These are phyloP conservation scores for Populus pruinosa DNA, from an alignment of 345 rosid species.

Conservation along the genomic window DNA sequence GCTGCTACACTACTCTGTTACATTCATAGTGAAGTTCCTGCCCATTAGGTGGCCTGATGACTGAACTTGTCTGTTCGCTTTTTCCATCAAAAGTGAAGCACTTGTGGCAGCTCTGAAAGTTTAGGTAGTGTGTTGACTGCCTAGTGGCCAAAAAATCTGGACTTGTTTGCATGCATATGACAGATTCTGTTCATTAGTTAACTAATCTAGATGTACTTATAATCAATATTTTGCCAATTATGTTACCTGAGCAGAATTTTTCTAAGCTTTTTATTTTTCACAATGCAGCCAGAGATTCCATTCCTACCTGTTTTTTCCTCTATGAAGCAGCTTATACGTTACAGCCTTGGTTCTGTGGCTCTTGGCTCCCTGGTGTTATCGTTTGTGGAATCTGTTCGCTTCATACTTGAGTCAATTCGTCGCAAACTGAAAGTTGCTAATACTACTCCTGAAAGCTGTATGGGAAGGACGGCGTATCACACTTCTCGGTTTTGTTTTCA, in stretches of 20 bases:
- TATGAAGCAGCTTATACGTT: slow-evolving; percentile 80
- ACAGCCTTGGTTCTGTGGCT: slow-evolving; percentile 90
- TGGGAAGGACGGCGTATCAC: slow-evolving; percentile 51
- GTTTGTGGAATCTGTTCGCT: slow-evolving; percentile 86
- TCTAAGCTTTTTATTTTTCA: slow-evolving; percentile 3
- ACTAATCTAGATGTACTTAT: not conserved
- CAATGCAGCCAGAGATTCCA: slow-evolving; percentile 81
- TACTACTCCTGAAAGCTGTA: slow-evolving; percentile 57
- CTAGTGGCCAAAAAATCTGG: too few relatives aligned
- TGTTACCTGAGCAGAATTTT: not conserved
- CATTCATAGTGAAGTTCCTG: too few relatives aligned
- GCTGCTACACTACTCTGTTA: too few relatives aligned
- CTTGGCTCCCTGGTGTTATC: slow-evolving; percentile 86
- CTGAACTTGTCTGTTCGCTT: too few relatives aligned
- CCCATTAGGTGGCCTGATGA: too few relatives aligned
- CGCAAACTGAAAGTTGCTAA: slow-evolving; percentile 60
- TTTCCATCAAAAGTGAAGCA: too few relatives aligned
- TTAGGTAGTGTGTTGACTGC: too few relatives aligned
- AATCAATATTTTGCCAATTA: not conserved
- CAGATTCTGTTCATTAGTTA: too few relatives aligned
- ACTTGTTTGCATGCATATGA: too few relatives aligned
- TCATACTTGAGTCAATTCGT: slow-evolving; percentile 85
- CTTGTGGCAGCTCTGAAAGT: too few relatives aligned
- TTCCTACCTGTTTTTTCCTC: slow-evolving; percentile 94
- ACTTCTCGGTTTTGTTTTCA: slow-evolving; percentile 57